phyloP scores from a whole-genome alignment of 2,329 filamentous ascomycete genomes.

The Aspergillus luchuensis region DNA sequence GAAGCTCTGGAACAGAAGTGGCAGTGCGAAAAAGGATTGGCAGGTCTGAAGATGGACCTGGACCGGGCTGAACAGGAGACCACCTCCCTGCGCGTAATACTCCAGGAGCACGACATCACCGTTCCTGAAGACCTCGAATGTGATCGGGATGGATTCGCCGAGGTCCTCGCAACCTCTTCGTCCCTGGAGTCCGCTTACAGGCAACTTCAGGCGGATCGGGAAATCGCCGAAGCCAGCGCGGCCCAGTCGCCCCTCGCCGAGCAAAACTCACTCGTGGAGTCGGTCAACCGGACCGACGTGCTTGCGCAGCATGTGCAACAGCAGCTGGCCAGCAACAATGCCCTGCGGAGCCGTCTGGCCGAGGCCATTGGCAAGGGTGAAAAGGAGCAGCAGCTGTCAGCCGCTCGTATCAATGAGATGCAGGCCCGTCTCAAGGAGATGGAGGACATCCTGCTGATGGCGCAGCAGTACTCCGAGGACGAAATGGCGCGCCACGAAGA shows the following conservation, averaged over 20 bases:
- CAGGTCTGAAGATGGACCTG: constrained; percentile 91
- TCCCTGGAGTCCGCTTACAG: constrained; percentile 73
- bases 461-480: constrained; percentile 85
- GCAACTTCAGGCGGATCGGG: constrained; percentile 68
- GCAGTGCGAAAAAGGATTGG: constrained; percentile 88
- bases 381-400: constrained; percentile 76
- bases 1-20: constrained; percentile 95
- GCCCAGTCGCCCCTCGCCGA: constrained; percentile 72
- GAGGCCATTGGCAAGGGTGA: constrained; percentile 83
- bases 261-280: constrained; percentile 69
- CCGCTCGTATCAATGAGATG: constrained; percentile 77
- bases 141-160: constrained; percentile 44
- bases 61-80: constrained; percentile 95
- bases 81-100: constrained; percentile 72
- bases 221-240: constrained; percentile 67
- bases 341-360: constrained; percentile 73
- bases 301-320: constrained; percentile 76
- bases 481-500: constrained; percentile 82
- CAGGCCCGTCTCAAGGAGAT: constrained; percentile 77
- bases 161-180: constrained; percentile 63
- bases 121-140: constrained; percentile 64
- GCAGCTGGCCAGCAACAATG: constrained; percentile 76
- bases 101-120: constrained; percentile 80
- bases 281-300: constrained; percentile 75
- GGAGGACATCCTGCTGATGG: constrained; percentile 79